Evolutionary conservation across 352 stramenopile genomes (phyloP).

Genomic region (Globisporangium uncinulatum): DNA sequence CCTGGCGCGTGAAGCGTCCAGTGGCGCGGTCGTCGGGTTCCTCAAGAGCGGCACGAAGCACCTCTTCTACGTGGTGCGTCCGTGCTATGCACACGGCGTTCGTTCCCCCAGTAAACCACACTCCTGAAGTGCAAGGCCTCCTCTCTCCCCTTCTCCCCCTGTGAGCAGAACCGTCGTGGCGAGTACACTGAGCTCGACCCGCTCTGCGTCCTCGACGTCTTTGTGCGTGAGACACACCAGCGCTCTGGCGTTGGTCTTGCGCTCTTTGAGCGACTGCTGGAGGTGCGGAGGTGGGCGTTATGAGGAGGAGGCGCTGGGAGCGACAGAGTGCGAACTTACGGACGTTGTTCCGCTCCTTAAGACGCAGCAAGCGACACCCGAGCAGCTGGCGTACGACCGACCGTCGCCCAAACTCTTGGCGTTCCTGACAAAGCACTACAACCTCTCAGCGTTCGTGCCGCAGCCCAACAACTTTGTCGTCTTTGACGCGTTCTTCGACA

Average conservation of each 20-base stretch:
- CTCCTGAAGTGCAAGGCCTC: no score
- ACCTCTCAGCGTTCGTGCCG: constrained; percentile 33
- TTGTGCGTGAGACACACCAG: constrained; percentile 46
- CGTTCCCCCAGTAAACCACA: neutral
- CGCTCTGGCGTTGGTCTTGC: constrained; percentile 47
- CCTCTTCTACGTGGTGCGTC: constrained; percentile 65
- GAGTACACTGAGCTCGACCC: constrained; percentile 68
- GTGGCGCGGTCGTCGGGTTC: constrained; percentile 30
- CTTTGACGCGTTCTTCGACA: constrained; percentile 63
- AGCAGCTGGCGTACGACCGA: constrained; percentile 64
- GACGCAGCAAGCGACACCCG: constrained; percentile 1
- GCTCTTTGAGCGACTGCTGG: constrained; percentile 61
- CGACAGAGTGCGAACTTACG: neutral
- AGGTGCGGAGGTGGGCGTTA: constrained; percentile 15
- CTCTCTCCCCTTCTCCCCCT: no score
- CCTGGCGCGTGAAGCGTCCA: constrained; percentile 19
- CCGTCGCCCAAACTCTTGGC: constrained; percentile 76
- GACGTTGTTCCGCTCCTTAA: neutral
- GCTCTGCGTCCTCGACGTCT: constrained; percentile 81
- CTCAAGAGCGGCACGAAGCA: constrained; percentile 67
- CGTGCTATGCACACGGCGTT: constrained; percentile 6
- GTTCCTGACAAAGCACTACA: constrained; percentile 71
- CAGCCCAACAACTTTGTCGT: constrained; percentile 87
- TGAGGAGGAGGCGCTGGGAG: neutral
- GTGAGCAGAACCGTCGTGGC: constrained; percentile 34